Evolutionary conservation across 2,329 filamentous ascomycete species (phyloP).

Genomic region (Remersonia thermophila): DNA sequence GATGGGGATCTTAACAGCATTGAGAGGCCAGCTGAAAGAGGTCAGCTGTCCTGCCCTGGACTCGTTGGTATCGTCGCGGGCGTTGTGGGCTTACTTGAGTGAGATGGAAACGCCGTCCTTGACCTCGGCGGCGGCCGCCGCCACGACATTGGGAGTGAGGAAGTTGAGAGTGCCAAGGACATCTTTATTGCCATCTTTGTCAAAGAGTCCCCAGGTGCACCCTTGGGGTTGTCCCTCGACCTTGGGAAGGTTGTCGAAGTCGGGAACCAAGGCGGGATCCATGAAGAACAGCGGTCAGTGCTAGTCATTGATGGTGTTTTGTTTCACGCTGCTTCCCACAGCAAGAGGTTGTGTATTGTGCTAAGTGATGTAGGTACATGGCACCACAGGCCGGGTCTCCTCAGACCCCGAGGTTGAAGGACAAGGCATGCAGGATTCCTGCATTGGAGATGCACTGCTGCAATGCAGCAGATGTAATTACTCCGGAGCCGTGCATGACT

Average conservation of each 20-base stretch:
- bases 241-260: slow-evolving; percentile 30
- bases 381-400: too few species aligned
- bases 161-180: slow-evolving; percentile 40
- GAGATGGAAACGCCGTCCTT: slow-evolving; percentile 38
- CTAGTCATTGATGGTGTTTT: too few species aligned
- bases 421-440: too few species aligned
- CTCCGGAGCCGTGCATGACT: too few species aligned
- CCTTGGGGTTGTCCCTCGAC: slow-evolving; percentile 34
- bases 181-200: slow-evolving; percentile 37
- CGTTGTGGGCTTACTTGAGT: slow-evolving; percentile 33
- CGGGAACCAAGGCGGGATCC: slow-evolving; percentile 24
- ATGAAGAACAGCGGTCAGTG: slow-evolving; percentile 3
- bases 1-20: slow-evolving; percentile 26
- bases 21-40: slow-evolving; percentile 28
- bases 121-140: slow-evolving; percentile 30
- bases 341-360: too few species aligned
- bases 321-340: too few species aligned
- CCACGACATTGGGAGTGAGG: slow-evolving; percentile 33
- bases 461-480: too few species aligned
- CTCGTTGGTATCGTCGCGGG: too few species aligned
- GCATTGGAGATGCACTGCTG: too few species aligned
- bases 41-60: neutral
- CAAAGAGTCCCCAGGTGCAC: slow-evolving; percentile 41
- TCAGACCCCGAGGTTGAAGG: too few species aligned
- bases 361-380: too few species aligned